phyloP scores from a whole-genome alignment of 805 yeast genomes.

The Metschnikowia matae region DNA sequence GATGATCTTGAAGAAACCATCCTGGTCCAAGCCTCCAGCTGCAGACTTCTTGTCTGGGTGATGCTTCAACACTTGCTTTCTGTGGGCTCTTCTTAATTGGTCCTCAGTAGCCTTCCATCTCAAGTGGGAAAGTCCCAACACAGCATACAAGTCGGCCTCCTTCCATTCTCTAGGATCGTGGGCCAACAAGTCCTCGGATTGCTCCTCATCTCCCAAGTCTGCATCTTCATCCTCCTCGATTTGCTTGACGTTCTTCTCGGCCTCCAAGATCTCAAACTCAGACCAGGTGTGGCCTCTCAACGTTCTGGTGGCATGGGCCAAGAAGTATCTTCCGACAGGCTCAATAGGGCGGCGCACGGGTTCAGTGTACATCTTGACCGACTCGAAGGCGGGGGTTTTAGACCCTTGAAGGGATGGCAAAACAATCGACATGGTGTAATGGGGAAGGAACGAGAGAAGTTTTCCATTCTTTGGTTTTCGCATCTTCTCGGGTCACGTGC shows the following conservation, averaged over 20 bases:
- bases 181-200: slow-evolving; percentile 60
- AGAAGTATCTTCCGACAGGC: slow-evolving; percentile 93
- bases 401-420: slow-evolving; percentile 50
- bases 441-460: not conserved
- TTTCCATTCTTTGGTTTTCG: not conserved
- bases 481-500: slow-evolving; percentile 1
- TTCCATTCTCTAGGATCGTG: slow-evolving; percentile 99
- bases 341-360: slow-evolving; percentile 80
- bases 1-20: slow-evolving; percentile 95
- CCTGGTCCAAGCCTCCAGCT: slow-evolving; percentile 81
- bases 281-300: slow-evolving; percentile 98
- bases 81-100: slow-evolving; percentile 93
- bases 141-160: slow-evolving; percentile 92
- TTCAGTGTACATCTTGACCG: slow-evolving; percentile 48
- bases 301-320: slow-evolving; percentile 95
- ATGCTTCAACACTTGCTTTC: slow-evolving; percentile 92
- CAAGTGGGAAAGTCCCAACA: slow-evolving; percentile 86
- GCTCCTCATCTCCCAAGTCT: slow-evolving; percentile 72
- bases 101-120: slow-evolving; percentile 89
- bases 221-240: slow-evolving; percentile 62
- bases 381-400: slow-evolving; percentile 46
- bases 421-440: slow-evolving; percentile 32
- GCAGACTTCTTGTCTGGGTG: slow-evolving; percentile 99
- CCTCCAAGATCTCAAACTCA: slow-evolving; percentile 91
- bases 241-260: slow-evolving; percentile 74